These are phyloP conservation scores for Nemophila menziesii DNA, from an alignment of 257 asterid species.

Conservation along the genomic window DNA sequence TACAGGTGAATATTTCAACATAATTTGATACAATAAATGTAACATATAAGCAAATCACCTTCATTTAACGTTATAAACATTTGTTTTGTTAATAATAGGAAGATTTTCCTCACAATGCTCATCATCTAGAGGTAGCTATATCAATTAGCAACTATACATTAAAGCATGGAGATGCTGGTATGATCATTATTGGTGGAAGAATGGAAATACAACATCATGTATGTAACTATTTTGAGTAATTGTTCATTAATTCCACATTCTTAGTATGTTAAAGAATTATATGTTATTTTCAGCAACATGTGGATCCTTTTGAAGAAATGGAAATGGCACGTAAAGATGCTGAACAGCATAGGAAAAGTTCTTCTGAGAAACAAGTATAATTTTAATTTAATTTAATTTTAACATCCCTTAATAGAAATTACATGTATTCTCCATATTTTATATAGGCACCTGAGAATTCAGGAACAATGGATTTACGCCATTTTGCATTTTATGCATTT, in stretches of 20 bases:
- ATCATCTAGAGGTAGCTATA: constrained; percentile 82
- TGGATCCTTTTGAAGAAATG: constrained; percentile 95
- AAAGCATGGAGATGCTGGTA: constrained; percentile 88
- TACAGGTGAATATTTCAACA: constrained; percentile 45
- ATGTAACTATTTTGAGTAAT: constrained; percentile 15
- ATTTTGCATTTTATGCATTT: constrained; percentile 89
- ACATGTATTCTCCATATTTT: constrained; percentile 8
- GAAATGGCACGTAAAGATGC: constrained; percentile 68
- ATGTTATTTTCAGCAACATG: constrained; percentile 45
- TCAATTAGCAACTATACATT: constrained; percentile 79
- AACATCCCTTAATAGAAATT: background rate
- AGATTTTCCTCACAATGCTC: constrained; percentile 95
- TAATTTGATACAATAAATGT: background rate
- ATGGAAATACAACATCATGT: constrained; percentile 99
- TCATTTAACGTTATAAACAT: background rate
- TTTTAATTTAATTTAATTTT: background rate
- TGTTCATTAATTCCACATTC: background rate
- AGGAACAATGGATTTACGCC: constrained; percentile 66
- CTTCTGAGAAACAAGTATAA: constrained; percentile 86
- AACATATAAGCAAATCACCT: background rate
- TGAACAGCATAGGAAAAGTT: constrained; percentile 95
- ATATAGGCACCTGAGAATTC: constrained; percentile 60
- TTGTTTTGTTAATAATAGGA: constrained; percentile 28
- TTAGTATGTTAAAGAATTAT: background rate
- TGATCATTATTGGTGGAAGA: constrained; percentile 90